Conservation (phyloP, 225 moss, liverwort and hornwort species). For the Straminergon stramineum region DNA sequence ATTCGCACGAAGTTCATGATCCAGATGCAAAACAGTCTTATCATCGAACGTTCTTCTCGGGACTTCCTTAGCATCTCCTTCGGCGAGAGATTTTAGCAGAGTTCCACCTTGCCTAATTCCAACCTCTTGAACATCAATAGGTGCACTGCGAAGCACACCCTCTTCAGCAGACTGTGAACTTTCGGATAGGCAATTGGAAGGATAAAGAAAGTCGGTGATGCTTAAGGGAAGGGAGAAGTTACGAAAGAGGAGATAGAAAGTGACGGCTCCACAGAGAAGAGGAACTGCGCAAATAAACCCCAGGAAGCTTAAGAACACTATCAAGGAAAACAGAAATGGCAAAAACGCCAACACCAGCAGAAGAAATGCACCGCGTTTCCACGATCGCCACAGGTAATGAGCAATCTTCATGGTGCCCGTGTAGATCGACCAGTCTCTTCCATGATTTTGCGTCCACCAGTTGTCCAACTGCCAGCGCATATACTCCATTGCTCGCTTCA, state of each 20-base stretch:
- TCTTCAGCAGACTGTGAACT: not conserved
- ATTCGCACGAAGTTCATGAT: not conserved
- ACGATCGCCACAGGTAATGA: constrained; percentile 6
- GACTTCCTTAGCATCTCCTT: not conserved
- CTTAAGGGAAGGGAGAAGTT: not conserved
- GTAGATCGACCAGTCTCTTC: not conserved
- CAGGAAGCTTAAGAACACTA: constrained; percentile 5
- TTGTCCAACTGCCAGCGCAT: not conserved
- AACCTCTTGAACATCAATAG: not conserved
- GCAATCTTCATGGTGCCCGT: not conserved
- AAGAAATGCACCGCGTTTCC: constrained; percentile 4
- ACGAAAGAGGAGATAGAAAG: constrained; percentile 13
- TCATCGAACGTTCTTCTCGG: not conserved
- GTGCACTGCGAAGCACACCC: not conserved
- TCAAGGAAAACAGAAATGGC: constrained; percentile 17
- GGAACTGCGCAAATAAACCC: constrained; percentile 15
- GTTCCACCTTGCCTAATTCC: not conserved
- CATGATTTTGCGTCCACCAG: not conserved
- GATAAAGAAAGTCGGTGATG: not conserved
- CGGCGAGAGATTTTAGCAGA: not conserved
- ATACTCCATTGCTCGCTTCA: constrained; percentile 17
- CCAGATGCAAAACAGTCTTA: not conserved
- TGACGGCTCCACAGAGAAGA: constrained; percentile 10
- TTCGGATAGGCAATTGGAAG: not conserved
- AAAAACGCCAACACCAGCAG: constrained; percentile 13